A percentile compares a stretch with the other conserved stretches of the same genome.
phyloP scores from a whole-genome alignment of 2,329 filamentous ascomycete species.

The Aspergillus viridinutans region DNA sequence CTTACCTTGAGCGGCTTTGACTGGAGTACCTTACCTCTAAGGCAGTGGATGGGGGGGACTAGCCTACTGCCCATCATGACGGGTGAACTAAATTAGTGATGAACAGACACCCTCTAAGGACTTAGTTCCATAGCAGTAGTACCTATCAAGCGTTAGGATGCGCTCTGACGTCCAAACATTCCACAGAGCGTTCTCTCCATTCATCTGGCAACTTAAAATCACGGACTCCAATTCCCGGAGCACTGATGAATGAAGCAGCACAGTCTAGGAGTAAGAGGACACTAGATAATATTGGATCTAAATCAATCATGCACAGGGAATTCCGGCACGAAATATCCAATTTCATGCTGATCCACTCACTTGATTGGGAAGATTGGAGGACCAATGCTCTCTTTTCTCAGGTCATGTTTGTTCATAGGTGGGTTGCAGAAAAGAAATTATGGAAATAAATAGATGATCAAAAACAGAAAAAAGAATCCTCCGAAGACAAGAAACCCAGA shows the following conservation, averaged over 20 bases:
- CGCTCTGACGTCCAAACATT: background rate
- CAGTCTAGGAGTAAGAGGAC: no score
- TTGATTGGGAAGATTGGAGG: background rate
- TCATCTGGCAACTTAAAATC: background rate
- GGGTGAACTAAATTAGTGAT: background rate
- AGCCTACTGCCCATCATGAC: background rate
- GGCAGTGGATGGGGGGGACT: background rate
- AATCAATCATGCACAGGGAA: background rate
- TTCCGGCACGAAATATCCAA: background rate
- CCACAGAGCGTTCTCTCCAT: background rate
- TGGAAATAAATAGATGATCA: background rate
- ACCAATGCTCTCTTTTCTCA: background rate
- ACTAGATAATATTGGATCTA: constrained; percentile 1
- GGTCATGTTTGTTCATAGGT: background rate
- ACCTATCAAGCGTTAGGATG: background rate
- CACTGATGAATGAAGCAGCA: background rate
- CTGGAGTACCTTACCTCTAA: background rate
- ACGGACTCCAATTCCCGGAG: background rate
- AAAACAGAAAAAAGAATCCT: background rate
- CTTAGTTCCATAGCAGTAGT: background rate
- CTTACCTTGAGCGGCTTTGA: background rate
- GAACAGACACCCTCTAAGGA: background rate
- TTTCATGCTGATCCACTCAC: constrained; percentile 3
- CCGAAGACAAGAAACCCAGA: background rate
- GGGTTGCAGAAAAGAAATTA: background rate